Evolutionary conservation across 345 rosid species (phyloP), one percentile per base, ranked within the genome.

Genomic region (Salix viminalis): DNA sequence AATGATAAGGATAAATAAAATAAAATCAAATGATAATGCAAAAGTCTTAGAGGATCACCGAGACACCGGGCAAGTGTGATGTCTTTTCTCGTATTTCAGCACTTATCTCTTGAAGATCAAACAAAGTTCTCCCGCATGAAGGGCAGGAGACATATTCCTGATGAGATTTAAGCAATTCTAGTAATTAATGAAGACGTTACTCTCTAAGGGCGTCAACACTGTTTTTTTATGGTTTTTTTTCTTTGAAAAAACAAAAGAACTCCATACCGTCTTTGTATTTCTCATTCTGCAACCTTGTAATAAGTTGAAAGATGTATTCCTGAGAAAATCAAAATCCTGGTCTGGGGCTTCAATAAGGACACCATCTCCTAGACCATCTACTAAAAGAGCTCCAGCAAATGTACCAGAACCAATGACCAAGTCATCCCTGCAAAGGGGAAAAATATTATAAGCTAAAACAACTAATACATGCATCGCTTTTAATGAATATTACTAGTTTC

Each of bases 261-360:
- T 34, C 65, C 87, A 44, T 91, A 96, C 99, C 83, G 99, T 96
- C 82, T 96, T 96, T 36, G 99, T 96, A 73, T 93, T 96, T 67
- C 99, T 89, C 99, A 96, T 96, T 82, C 99, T 91, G 89, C 99
- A 96, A 77, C 99, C 99, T 83, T 96, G 98, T 48, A 96, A 88
- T 54, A 93, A 85, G 87, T 96, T 93, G 85, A 96, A 96, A 69
- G 99, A 96, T 52, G 98, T 96, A 66, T 89, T 84, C 77, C 97
- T 86, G 56, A 96, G 89, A 76, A 96, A 93, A 83, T 96, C 98
- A 16, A 91, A 88, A 80, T 93, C 99, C 81, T 96, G 94, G 73
- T 84, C 97, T 3, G 81, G 88, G 75, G 98, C 94, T 88, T 96
- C 99, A 7, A 96, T 64, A 74, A 96, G 81, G 81, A 96, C 21